Evolutionary conservation across 352 stramenopile species (phyloP), one percentile per base, ranked within the genome.

Genomic region (Globisporangium mamillatum): DNA sequence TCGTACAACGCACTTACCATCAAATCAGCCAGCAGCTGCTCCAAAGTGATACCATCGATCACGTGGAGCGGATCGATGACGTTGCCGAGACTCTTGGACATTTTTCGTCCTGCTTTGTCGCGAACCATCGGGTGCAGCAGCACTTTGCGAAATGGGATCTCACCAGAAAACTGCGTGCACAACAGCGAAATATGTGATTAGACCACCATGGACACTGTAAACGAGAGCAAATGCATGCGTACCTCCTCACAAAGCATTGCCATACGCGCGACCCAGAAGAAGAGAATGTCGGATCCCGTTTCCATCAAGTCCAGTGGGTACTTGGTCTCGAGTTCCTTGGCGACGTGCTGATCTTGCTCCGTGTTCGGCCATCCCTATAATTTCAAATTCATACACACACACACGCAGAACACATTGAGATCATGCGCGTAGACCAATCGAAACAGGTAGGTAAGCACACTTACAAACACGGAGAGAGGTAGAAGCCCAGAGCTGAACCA

Each of bases 261-360:
- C 98, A 99, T 99, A 52, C 98, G 91, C 16, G 97, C 98, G 53
- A 99, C 98, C 98, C 98, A 99, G 75, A 99, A 99, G 81, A 99
- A 99, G 10, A 99, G 80, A 80, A 99, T 99, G 77, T 99, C 98
- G 34, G 97, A 96, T 16, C 98, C 98, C 1, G 86, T 95, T 64
- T 95, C 88, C 81, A 96, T 91, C 10, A 96, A 64, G 63, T 84
- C 73, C 5, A 93, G 68, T 2, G 88, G 86, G 46, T 93, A 94
- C 44, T 75, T 78, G 16, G 70, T 48, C 46, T 57, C 72, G 25
- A 84, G 46, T 56, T 80, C 73, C 25, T 71, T 54, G 1, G 73
- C 60, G 14, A 75, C 29, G 41, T 56, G 68, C 6, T 75, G 46
- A 27, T 79, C 54, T 24, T 90, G 82, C 46, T 87, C 92, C 10